Conservation (phyloP, 2,329 filamentous ascomycete species). For the Colletotrichum sp. region DNA sequence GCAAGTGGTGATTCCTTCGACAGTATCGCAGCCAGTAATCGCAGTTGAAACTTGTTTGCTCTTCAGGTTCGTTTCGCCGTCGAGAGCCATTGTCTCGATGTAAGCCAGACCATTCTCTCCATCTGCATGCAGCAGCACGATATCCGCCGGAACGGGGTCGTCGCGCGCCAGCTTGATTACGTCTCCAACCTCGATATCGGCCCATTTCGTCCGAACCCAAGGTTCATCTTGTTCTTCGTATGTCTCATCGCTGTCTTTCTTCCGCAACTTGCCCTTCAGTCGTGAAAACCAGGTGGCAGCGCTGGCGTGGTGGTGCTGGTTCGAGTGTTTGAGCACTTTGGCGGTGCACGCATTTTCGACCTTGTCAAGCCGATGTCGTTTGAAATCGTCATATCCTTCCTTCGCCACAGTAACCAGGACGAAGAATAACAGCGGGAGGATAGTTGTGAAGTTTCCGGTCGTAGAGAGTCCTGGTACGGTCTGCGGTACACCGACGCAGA, state of each 20-base stretch:
- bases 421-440: conserved; percentile 76
- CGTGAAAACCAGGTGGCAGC: neutral
- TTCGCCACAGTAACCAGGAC: conserved; percentile 82
- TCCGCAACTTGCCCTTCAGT: conserved; percentile 23
- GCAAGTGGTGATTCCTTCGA: conserved; percentile 58
- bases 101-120: conserved; percentile 83
- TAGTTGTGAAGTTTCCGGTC: conserved; percentile 76
- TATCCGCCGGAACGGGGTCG: conserved; percentile 82
- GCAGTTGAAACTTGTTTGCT: conserved; percentile 72
- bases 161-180: conserved; percentile 64
- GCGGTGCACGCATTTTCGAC: conserved; percentile 71
- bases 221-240: conserved; percentile 48
- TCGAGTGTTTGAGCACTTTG: conserved; percentile 36
- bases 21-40: conserved; percentile 60
- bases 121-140: conserved; percentile 77
- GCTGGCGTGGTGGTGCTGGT: neutral
- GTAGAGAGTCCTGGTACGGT: conserved; percentile 79
- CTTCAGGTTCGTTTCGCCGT: conserved; percentile 84
- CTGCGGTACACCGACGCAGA: conserved; percentile 83
- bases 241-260: conserved; percentile 30
- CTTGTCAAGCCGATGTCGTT: conserved; percentile 80
- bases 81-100: conserved; percentile 83
- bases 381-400: conserved; percentile 86
- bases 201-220: conserved; percentile 58
- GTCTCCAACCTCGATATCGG: conserved; percentile 54